Evolutionary conservation across 495 filamentous ascomycete genomes (phyloP).

Genomic region (Neurospora sublineolata): DNA sequence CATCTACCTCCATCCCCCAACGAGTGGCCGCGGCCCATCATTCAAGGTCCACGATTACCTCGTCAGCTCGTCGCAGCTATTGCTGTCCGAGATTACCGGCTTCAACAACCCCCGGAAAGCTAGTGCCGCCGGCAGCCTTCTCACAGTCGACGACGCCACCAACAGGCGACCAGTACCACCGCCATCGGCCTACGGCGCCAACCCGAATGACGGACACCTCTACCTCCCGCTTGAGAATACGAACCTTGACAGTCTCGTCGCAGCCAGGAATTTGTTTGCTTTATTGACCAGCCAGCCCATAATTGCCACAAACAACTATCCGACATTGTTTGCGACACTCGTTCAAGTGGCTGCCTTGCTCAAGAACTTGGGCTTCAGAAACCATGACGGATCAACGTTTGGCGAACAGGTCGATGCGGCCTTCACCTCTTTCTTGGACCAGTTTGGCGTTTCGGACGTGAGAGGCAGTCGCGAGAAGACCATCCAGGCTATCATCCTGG

Average conservation of each 20-base stretch:
- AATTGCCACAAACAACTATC: conserved; percentile 58
- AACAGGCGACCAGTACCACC: conserved; percentile 27
- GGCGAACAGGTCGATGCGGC: conserved; percentile 64
- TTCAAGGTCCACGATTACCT: conserved; percentile 66
- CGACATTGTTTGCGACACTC: conserved; percentile 63
- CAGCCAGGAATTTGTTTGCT: conserved; percentile 82
- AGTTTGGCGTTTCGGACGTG: conserved; percentile 68
- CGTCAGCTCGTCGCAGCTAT: conserved; percentile 60
- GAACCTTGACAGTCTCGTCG: conserved; percentile 58
- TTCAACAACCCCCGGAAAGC: conserved; percentile 27
- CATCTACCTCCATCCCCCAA: conserved; percentile 68
- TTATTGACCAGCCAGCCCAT: conserved; percentile 73
- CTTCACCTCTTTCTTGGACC: conserved; percentile 66
- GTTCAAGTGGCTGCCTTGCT: conserved; percentile 58
- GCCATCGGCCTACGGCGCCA: conserved; percentile 14
- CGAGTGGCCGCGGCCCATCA: conserved; percentile 53
- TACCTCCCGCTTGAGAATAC: conserved; percentile 45
- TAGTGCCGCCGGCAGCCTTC: conserved; percentile 29
- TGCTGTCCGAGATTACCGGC: conserved; percentile 46
- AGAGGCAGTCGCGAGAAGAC: conserved; percentile 78
- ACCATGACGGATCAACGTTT: conserved; percentile 68
- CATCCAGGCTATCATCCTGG: conserved; percentile 76
- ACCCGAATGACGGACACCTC: conserved; percentile 48
- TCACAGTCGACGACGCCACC: conserved; percentile 29
- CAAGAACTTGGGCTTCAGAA: conserved; percentile 65